phyloP scores from a whole-genome alignment of 139 green algal genomes.

The Ettlia oleoabundans region DNA sequence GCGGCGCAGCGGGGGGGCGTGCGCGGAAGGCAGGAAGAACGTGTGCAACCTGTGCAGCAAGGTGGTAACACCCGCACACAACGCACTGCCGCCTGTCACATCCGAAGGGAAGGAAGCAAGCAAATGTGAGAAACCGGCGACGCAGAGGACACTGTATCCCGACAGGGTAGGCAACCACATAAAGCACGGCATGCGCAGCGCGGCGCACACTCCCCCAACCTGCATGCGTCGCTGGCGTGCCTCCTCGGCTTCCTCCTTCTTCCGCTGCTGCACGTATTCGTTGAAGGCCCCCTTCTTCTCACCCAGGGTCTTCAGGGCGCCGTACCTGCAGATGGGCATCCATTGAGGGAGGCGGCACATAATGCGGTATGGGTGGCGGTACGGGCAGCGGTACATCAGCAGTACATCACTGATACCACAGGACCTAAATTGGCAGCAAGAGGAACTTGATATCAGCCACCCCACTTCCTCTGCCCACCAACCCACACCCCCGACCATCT shows the following conservation, averaged over 20 bases:
- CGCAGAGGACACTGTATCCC: too few relatives aligned
- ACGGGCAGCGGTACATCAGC: not conserved
- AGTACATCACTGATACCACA: too few relatives aligned
- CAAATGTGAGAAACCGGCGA: too few relatives aligned
- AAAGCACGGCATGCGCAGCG: not conserved
- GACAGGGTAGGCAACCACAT: too few relatives aligned
- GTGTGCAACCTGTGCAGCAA: not conserved
- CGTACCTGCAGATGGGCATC: constrained; percentile 71
- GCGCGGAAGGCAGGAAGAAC: not conserved
- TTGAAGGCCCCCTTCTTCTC: constrained; percentile 95
- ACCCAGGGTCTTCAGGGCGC: constrained; percentile 85
- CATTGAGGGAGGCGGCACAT: not conserved
- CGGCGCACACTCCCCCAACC: too few relatives aligned
- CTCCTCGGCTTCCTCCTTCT: constrained; percentile 85
- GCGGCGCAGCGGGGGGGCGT: not conserved
- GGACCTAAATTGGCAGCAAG: too few relatives aligned
- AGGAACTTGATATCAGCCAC: too few relatives aligned
- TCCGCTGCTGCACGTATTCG: constrained; percentile 80
- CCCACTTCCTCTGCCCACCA: too few relatives aligned
- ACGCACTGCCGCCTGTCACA: not conserved
- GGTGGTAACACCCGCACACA: not conserved
- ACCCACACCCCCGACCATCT: too few relatives aligned
- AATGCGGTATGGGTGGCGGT: not conserved
- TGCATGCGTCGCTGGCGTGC: constrained; percentile 48
- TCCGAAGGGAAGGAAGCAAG: not conserved